These are phyloP conservation scores for Dioszegia hungarica DNA, from an alignment of 768 basidiomycete species.

Conservation along the genomic window DNA sequence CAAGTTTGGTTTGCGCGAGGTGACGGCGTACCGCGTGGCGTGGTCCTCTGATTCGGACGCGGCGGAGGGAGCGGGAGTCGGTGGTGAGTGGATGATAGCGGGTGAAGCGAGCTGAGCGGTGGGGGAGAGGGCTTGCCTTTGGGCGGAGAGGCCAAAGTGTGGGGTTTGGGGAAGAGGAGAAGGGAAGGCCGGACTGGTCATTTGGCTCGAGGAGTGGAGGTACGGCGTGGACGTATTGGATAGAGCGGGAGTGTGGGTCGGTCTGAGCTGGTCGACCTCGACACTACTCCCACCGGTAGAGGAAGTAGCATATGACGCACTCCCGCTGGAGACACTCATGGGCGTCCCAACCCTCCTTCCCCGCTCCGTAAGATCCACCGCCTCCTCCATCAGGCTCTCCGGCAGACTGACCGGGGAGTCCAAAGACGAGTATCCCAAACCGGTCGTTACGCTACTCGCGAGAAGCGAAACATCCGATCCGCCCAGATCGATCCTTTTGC, in stretches of 20 bases:
- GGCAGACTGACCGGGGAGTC: conserved; percentile 20
- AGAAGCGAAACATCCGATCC: conserved; percentile 7
- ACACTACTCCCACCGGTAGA: not conserved
- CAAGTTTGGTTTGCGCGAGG: not conserved
- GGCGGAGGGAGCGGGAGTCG: not conserved
- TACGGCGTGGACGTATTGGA: not conserved
- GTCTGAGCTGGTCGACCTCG: too few species aligned
- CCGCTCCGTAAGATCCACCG: conserved; percentile 14
- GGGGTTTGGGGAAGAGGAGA: not conserved
- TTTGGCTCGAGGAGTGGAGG: not conserved
- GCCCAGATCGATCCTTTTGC: conserved; percentile 7
- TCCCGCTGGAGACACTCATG: not conserved
- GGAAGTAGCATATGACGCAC: not conserved
- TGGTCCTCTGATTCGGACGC: not conserved
- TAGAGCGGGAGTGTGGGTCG: not conserved
- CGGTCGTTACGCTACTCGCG: conserved; percentile 8
- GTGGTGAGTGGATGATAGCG: not conserved
- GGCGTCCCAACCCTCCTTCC: conserved; percentile 1
- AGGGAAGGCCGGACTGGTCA: not conserved
- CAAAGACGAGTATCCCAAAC: conserved; percentile 9
- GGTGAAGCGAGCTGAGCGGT: not conserved
- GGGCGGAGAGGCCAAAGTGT: not conserved
- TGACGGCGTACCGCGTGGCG: conserved; percentile 1
- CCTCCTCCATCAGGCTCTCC: conserved; percentile 17
- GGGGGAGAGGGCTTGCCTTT: not conserved